Conservation (phyloP, 1,284 basidiomycete genomes). For the Papiliotrema flavescens region DNA sequence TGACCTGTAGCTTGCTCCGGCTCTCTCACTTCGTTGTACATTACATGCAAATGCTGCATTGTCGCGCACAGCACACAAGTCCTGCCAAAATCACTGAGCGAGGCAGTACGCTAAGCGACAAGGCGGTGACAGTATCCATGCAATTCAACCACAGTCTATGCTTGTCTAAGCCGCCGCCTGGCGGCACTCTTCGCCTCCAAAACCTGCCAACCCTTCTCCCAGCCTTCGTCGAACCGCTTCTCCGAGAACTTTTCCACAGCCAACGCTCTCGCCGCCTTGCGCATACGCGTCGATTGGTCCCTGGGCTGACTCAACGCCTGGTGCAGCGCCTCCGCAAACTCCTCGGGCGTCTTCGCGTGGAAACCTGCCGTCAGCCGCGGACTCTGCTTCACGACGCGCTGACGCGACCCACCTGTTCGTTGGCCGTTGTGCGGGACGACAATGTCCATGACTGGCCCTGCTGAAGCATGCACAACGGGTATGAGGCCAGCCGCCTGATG, state of each 20-base stretch:
- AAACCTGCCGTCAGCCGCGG: constrained; percentile 57
- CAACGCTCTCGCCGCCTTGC: constrained; percentile 64
- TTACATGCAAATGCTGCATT: too few relatives aligned
- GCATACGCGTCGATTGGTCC: constrained; percentile 60
- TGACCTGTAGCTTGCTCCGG: too few relatives aligned
- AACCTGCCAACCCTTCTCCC: constrained; percentile 51
- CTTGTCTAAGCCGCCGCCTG: too few relatives aligned
- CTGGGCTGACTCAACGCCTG: constrained; percentile 60
- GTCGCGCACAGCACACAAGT: too few relatives aligned
- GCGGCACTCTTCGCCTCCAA: constrained; percentile 9
- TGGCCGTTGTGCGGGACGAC: constrained; percentile 70
- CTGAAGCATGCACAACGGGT: constrained; percentile 87
- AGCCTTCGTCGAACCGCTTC: constrained; percentile 69
- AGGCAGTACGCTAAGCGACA: too few relatives aligned
- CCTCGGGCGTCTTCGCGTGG: constrained; percentile 67
- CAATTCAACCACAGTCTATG: too few relatives aligned
- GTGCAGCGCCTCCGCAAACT: constrained; percentile 70
- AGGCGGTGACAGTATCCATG: too few relatives aligned
- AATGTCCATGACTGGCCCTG: constrained; percentile 88
- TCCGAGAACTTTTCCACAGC: constrained; percentile 72
- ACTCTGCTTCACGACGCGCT: background rate
- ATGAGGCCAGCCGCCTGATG: constrained; percentile 85
- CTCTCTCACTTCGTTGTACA: too few relatives aligned
- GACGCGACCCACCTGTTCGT: constrained; percentile 59
- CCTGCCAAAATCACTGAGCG: too few relatives aligned